Base-by-base conservation (phyloP, 352 stramenopile species). In the Globisporangium lucens region DNA sequence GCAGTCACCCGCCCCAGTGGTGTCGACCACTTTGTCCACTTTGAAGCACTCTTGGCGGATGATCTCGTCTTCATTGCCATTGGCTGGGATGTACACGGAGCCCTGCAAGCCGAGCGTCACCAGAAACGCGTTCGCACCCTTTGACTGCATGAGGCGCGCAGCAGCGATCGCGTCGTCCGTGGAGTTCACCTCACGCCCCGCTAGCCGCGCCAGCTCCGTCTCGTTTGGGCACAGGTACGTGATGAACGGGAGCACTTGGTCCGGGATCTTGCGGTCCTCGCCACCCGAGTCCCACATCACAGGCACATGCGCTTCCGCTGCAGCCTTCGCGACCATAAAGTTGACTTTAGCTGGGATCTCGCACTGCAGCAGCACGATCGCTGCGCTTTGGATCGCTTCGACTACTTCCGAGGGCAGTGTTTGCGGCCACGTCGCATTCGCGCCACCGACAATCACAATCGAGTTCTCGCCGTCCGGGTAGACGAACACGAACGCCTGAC, bases 391-490 rank as follows among this genome's bases (percentile, higher is more conserved):
- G 61, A 95, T 80, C 7, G 81, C 80, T 9, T 78, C 57, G 7
- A 76, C 68, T 6, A 91, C 58, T 15, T 51, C 51, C 1, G 30
- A 49, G 0, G 84, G 69, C 3, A 95, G 70, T 24, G 70, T 22
- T 0, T 75, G 33, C 0, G 82, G 76, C 87, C 87, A 95, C 49
- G 78, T 74, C 20, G 69, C 70, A 46, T 95, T 95, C 24, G 87
- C 87, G 22, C 87, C 87, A 8, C 83, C 83, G 4, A 95, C 83
- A 47, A 95, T 89, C 22, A 95, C 79, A 63, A 95, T 95, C 35
- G 85, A 91, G 65, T 95, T 95, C 63, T 93, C 82, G 24, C 87
- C 87, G 61, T 90, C 76, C 38, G 87, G 84, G 55, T 92, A 90
- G 38, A 93, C 79, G 9, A 95, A 93, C 47, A 95, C 85, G 63